These are phyloP conservation scores for Pseudogymnoascus sp. DNA, from an alignment of 2,329 filamentous ascomycete genomes.

Conservation along the genomic window DNA sequence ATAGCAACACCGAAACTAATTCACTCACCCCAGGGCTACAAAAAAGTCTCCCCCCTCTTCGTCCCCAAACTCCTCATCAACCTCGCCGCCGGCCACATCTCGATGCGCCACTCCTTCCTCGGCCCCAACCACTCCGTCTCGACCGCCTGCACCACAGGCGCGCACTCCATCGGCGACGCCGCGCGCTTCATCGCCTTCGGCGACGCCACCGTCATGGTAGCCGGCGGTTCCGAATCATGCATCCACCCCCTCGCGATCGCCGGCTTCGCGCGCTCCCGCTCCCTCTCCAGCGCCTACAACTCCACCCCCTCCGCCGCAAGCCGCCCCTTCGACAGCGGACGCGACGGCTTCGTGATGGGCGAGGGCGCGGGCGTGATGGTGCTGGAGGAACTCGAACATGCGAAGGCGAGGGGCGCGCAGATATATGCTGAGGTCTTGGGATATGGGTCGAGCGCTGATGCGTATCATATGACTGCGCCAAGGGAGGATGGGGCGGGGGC, in stretches of 20 bases:
- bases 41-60: conserved; percentile 86
- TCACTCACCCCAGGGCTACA: conserved; percentile 59
- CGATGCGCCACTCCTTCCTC: conserved; percentile 81
- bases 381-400: conserved; percentile 85
- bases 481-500: conserved; percentile 75
- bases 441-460: conserved; percentile 86
- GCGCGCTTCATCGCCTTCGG: conserved; percentile 85
- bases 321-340: conserved; percentile 73
- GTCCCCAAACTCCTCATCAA: conserved; percentile 92
- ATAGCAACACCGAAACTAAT: neutral
- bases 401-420: conserved; percentile 63
- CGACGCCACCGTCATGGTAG: conserved; percentile 90
- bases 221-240: conserved; percentile 91
- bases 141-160: conserved; percentile 92
- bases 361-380: conserved; percentile 85
- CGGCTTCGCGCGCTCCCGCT: conserved; percentile 81
- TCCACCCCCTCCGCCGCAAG: conserved; percentile 61
- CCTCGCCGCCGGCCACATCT: conserved; percentile 86
- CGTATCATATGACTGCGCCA: conserved; percentile 88
- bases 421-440: conserved; percentile 87
- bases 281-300: conserved; percentile 75
- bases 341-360: conserved; percentile 82
- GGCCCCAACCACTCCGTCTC: conserved; percentile 90
- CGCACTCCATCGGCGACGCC: conserved; percentile 89
- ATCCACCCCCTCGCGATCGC: conserved; percentile 90